A percentile compares a stretch with the other conserved stretches of the same genome.
Conservation (phyloP, 208 protist genomes). For the Acanthamoeba healyi region DNA sequence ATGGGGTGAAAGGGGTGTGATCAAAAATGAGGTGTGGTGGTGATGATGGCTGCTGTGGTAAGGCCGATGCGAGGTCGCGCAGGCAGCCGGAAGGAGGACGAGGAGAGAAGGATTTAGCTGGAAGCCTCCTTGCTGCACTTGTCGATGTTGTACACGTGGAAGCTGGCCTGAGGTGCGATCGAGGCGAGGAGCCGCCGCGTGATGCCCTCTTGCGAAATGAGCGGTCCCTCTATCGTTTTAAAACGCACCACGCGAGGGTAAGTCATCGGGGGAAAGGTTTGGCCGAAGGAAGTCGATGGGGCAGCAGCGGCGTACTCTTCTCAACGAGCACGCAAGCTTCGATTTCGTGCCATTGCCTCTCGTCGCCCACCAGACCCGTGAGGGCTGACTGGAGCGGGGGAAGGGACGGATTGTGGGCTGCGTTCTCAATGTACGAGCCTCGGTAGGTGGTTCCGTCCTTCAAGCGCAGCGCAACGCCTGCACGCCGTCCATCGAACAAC, state of each 20-base stretch:
- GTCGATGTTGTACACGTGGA: too few species aligned
- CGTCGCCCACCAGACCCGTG: conserved; percentile 23
- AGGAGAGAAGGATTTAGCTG: too few species aligned
- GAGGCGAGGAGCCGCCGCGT: not conserved
- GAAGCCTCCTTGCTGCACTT: too few species aligned
- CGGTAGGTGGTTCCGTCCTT: conserved; percentile 23
- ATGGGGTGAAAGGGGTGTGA: too few species aligned
- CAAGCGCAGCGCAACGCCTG: conserved; percentile 44
- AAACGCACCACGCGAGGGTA: too few species aligned
- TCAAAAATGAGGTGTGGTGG: too few species aligned
- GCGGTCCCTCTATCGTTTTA: not conserved
- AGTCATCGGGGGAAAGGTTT: not conserved
- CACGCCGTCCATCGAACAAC: not conserved
- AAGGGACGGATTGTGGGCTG: conserved; percentile 33
- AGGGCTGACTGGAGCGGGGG: conserved; percentile 18
- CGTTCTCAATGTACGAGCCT: conserved; percentile 57
- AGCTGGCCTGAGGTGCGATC: not conserved
- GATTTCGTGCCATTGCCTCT: not conserved
- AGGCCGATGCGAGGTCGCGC: too few species aligned
- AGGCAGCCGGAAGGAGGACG: too few species aligned
- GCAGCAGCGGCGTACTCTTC: not conserved
- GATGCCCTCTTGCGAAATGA: conserved; percentile 34
- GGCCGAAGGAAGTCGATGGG: too few species aligned
- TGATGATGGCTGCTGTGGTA: too few species aligned
- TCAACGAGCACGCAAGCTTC: conserved; percentile 32